Base-by-base conservation (phyloP, 768 basidiomycete genomes). In the Coprinopsis strossmayeri region DNA sequence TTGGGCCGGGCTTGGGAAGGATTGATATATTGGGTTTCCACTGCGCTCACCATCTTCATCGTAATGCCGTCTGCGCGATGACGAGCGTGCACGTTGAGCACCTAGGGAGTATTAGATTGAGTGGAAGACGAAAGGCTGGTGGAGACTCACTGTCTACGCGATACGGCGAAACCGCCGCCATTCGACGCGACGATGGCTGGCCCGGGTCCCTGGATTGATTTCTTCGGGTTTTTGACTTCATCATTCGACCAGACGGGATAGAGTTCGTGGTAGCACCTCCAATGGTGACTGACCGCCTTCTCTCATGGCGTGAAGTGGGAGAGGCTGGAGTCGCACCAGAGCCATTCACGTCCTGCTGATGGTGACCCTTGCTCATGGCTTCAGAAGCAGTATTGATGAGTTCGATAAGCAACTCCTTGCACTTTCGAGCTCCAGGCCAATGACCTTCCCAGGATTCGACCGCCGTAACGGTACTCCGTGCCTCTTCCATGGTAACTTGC, bases 351-450 rank as follows among this genome's bases (percentile, higher is more conserved):
- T 49, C 63, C 60, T 49, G 37, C 54, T 49, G 30, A 7, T n/a
- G n/a, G n/a, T 32, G 55, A 46, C 61, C 63, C 52, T 73, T 67
- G 24, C 64, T 66, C 40, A 88, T 81, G 25, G 85, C 86, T 48
- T 84, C 84, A 37, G 69, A 78, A 3, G 86, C 82, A 7, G 83
- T 89, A 35, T 68, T 81, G 26, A 79, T 75, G 44, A 89, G 69
- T 54, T 88, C 87, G 38, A 74, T 66, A 32, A 91, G 77, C 34
- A 91, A 65, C 59, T 90, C 88, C 64, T 82, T 90, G 72, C 90
- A 90, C 64, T 91, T 91, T 34, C 80, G 76, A 53, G 88, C 89
- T 13, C 90, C 90, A 18, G 90, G 90, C 91, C 91, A 92, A 48
- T 78, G 74, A 1, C 86, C 86, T 61, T 91, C 90, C 83, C 88